Conservation (phyloP, 306 rosid species). For the Quillaja saponaria region DNA sequence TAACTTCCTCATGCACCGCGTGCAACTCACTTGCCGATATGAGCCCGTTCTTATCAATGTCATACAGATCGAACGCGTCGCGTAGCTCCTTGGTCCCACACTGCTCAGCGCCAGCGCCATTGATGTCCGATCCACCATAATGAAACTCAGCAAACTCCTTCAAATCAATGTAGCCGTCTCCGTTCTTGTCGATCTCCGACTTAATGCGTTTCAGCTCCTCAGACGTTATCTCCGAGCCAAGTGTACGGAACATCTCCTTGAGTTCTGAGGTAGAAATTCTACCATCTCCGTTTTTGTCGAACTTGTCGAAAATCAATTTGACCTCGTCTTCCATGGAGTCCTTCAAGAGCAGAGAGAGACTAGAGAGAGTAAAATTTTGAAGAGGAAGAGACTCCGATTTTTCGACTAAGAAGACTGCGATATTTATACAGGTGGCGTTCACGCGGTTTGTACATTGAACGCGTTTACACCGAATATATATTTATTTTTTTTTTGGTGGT, state of each 20-base stretch:
- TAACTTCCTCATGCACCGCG: slow-evolving; percentile 55
- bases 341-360: background rate
- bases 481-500: too few species aligned
- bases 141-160: slow-evolving; percentile 74
- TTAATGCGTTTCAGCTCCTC: slow-evolving; percentile 72
- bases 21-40: slow-evolving; percentile 77
- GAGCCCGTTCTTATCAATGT: slow-evolving; percentile 82
- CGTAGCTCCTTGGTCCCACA: slow-evolving; percentile 56
- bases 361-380: background rate
- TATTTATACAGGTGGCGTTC: background rate
- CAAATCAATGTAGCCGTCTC: slow-evolving; percentile 78
- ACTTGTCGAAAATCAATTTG: slow-evolving; percentile 66
- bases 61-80: slow-evolving; percentile 85
- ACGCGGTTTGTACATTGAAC: slow-evolving; percentile 52
- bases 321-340: slow-evolving; percentile 70
- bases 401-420: background rate
- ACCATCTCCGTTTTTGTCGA: slow-evolving; percentile 92
- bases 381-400: background rate
- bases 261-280: slow-evolving; percentile 72
- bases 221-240: slow-evolving; percentile 55
- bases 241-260: slow-evolving; percentile 49
- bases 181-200: slow-evolving; percentile 76
- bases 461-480: slow-evolving; percentile 4
- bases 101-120: background rate
- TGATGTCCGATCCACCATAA: slow-evolving; percentile 19